A percentile compares a stretch with the other conserved stretches of the same genome.
These are phyloP conservation scores for Pholiota molesta DNA, from an alignment of 768 basidiomycete genomes.

Conservation along the genomic window DNA sequence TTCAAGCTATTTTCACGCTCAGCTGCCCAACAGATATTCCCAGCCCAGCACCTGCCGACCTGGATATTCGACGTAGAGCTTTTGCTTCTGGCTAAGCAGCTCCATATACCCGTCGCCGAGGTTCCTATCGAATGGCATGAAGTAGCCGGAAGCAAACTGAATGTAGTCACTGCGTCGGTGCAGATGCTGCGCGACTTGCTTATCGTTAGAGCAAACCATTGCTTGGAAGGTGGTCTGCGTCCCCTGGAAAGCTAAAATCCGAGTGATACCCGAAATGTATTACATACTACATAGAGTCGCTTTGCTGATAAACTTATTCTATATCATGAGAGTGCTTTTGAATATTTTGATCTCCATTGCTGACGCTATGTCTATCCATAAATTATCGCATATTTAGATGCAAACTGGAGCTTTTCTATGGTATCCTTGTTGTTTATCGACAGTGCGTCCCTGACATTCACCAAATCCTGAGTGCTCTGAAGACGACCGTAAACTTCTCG, in stretches of 20 bases:
- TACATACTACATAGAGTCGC: background rate
- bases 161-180: conserved; percentile 80
- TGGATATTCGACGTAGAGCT: conserved; percentile 99
- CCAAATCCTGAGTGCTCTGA: too few relatives aligned
- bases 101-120: conserved; percentile 79
- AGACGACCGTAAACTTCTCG: too few relatives aligned
- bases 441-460: too few relatives aligned
- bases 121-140: conserved; percentile 94
- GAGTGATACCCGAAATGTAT: conserved; percentile 21
- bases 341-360: background rate
- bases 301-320: conserved; percentile 2
- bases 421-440: too few relatives aligned
- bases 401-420: too few relatives aligned
- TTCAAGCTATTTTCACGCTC: conserved; percentile 93
- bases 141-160: conserved; percentile 90
- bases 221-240: conserved; percentile 72
- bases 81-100: conserved; percentile 79
- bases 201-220: conserved; percentile 83
- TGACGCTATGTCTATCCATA: too few relatives aligned
- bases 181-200: conserved; percentile 91
- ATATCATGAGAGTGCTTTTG: conserved; percentile 2
- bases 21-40: conserved; percentile 84
- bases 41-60: conserved; percentile 80
- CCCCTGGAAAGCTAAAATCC: conserved; percentile 26
- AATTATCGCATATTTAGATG: too few relatives aligned